These are phyloP conservation scores for Aspergillus leporis DNA, from an alignment of 495 filamentous ascomycete genomes.

Conservation along the genomic window DNA sequence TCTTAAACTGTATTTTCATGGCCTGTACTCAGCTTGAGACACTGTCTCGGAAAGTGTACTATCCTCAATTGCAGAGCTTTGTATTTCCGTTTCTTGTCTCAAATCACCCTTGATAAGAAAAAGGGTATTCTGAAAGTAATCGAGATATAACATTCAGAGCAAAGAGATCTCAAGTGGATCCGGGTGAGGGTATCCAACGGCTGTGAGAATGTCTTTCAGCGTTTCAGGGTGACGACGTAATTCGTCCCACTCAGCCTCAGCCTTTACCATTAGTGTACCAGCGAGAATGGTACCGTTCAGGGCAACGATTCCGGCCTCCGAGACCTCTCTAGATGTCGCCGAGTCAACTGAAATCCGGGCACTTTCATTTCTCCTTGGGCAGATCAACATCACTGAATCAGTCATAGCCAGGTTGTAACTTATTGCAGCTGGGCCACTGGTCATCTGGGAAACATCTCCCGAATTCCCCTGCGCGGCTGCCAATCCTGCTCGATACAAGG, in stretches of 20 bases:
- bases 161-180: conserved; percentile 22
- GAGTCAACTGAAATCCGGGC: conserved; percentile 33
- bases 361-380: conserved; percentile 56
- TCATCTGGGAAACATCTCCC: conserved; percentile 9
- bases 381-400: conserved; percentile 63
- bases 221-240: conserved; percentile 50
- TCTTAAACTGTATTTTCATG: not conserved
- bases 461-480: conserved; percentile 28
- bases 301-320: conserved; percentile 56
- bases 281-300: conserved; percentile 79
- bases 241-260: conserved; percentile 66
- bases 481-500: conserved; percentile 57
- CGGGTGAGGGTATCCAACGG: conserved; percentile 58
- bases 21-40: not conserved
- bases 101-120: not conserved
- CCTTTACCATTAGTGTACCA: conserved; percentile 82
- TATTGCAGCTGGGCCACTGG: conserved; percentile 53
- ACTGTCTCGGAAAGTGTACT: not conserved
- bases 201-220: conserved; percentile 55
- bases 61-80: not conserved
- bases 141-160: conserved; percentile 19
- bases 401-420: conserved; percentile 85
- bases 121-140: not conserved
- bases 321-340: conserved; percentile 29
- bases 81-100: not conserved